Base-by-base conservation (phyloP, 2,329 filamentous ascomycete genomes). In the Pyrenochaeta sp. region DNA sequence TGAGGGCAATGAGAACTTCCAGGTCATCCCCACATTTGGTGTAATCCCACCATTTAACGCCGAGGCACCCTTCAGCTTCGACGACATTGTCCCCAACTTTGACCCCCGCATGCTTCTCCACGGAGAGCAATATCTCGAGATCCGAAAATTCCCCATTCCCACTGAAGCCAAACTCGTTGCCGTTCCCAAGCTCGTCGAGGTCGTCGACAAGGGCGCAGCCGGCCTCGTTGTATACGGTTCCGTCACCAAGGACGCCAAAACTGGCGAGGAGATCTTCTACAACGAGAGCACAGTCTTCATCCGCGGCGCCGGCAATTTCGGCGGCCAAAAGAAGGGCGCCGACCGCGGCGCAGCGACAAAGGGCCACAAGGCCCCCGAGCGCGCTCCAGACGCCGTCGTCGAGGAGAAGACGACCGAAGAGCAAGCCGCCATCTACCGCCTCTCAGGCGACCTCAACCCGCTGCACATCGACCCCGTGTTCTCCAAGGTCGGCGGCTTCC, bases 31-130 rank as follows among this genome's bases (percentile, higher is more conserved):
- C 39, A 95, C 91, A n/a, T 99, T 89, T 65, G 94, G 92, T 70
- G 94, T 97, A 51, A 87, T 99, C 62, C 94, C 94, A n/a, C 88
- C 86, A 63, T 96, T 97, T 77, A 88, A 88, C 75, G 87, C 90
- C 48, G 81, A 88, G 57, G 78, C 85, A 49, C 90, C 93, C 19
- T 97, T 88, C 78, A 85, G 80, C 72, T 81, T 94, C 63, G 83
- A 85, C 66, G 84, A 92, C 44, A 82, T 99, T 50, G 88, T 97
- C 19, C 91, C 92, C 71, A 96, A 97, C 81, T 99, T 96, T 80
- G 90, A 85, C 24, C 93, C 92, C 51, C 96, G 96, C 90, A 96
- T 96, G 91, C 85, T 99, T 36, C 87, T 99, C 17, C 94, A 99
- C 77, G 94, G 94, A 68, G 94, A 99, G 80, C 94, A 99, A 74